Base-by-base conservation (phyloP, 2,329 filamentous ascomycete species). In the Colletotrichum theobromicola region DNA sequence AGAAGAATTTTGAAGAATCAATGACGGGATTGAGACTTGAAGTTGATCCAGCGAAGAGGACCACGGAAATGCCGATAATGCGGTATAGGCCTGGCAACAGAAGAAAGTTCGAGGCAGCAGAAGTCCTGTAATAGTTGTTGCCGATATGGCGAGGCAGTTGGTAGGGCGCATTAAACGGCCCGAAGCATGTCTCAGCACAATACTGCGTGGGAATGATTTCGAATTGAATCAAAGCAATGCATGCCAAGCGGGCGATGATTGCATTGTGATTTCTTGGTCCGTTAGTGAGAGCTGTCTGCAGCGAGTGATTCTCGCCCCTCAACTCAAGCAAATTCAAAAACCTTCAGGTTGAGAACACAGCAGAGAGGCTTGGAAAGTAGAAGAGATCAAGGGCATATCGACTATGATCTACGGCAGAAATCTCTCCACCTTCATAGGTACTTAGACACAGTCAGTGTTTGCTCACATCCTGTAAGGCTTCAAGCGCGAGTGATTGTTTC, bases 341-440 rank as follows among this genome's bases (percentile, higher is more conserved):
- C 3, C 1, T 46, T n/a, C n/a, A n/a, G n/a, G n/a, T n/a, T n/a
- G 37, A n/a, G 18, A n/a, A 46, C 18, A 4, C 1, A 21, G 42
- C n/a, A 12, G 4, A 5, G 2, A 46, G 42, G 5, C 42, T 1
- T 7, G 10, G 0, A 2, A 21, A 46, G 18, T 0, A 0, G 1
- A 0, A 46, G n/a, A 46, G 37, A 1, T n/a, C 5, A n/a, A n/a
- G n/a, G 9, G 18, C 18, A 42, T n/a, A 15, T 37, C 3, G 16
- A 9, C 16, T 16, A 18, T 18, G 35, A 37, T 3, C 15, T 16
- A 37, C 4, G 35, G 8, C 35, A 9, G 5, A 35, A 5, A 6
- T 35, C 34, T 32, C 30, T 35, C 13, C 34, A 35, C 34, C 34
- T 35, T 35, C 34, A 35, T 8, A 15, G 13, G 15, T 15, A 9